These are phyloP conservation scores for Fusarium sterilihyphosum DNA, from an alignment of 2,329 filamentous ascomycete species.

Conservation along the genomic window DNA sequence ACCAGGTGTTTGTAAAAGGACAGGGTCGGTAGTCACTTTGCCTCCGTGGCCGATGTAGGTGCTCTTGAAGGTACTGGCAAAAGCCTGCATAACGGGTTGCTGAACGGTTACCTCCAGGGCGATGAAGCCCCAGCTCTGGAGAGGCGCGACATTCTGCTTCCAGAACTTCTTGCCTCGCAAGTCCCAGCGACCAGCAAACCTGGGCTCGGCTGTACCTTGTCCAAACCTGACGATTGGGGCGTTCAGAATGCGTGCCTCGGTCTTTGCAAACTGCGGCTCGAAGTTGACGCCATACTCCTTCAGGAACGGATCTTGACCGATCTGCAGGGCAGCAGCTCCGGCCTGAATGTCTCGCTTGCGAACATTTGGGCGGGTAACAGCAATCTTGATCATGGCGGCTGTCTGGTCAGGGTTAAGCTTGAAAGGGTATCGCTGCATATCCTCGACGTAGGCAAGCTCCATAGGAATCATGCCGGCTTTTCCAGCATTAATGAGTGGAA, in stretches of 20 bases:
- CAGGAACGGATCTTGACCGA: constrained; percentile 77
- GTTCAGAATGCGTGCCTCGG: constrained; percentile 75
- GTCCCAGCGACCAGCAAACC: constrained; percentile 83
- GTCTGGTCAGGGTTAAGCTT: constrained; percentile 75
- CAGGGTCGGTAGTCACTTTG: constrained; percentile 48
- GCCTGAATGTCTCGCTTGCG: constrained; percentile 73
- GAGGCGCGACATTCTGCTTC: constrained; percentile 66
- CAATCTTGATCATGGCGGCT: constrained; percentile 89
- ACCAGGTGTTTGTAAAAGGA: constrained; percentile 47
- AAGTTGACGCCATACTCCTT: constrained; percentile 79
- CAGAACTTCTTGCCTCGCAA: constrained; percentile 82
- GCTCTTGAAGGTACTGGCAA: constrained; percentile 54
- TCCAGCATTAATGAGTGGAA: constrained; percentile 68
- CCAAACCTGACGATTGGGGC: constrained; percentile 78
- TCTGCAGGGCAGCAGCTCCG: constrained; percentile 67
- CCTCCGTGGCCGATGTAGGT: constrained; percentile 63
- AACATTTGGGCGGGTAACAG: constrained; percentile 77
- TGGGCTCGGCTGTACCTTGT: constrained; percentile 66
- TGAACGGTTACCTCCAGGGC: constrained; percentile 67
- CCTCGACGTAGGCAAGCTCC: constrained; percentile 64
- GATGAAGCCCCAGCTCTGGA: constrained; percentile 81
- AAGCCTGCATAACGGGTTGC: constrained; percentile 47
- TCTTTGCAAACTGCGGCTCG: constrained; percentile 68
- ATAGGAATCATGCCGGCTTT: constrained; percentile 68
- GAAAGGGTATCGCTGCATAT: constrained; percentile 69